A percentile compares a stretch with the other conserved stretches of the same genome.
phyloP scores from a whole-genome alignment of 148 eudicot species.

The Cornus controversa region DNA sequence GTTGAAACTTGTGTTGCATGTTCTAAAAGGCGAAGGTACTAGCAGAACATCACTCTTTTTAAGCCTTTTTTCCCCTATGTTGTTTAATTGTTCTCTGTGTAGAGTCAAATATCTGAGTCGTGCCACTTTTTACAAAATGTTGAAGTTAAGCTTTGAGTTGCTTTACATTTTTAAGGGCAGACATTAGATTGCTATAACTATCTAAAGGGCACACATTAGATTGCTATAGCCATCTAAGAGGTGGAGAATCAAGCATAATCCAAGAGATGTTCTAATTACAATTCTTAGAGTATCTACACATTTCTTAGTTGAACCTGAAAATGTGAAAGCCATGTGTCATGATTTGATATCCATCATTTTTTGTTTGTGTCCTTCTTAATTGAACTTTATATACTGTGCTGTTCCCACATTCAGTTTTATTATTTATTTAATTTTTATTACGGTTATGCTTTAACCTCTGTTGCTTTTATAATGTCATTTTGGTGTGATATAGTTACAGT shows the following conservation, averaged over 20 bases:
- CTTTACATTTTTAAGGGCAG: not conserved
- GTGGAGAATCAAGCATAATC: not conserved
- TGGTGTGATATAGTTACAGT: too few relatives aligned
- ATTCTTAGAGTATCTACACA: not conserved
- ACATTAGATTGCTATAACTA: not conserved
- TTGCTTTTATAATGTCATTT: too few relatives aligned
- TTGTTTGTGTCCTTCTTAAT: too few relatives aligned
- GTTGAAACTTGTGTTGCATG: not conserved
- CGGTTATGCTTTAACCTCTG: too few relatives aligned
- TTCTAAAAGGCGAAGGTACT: conserved; percentile 17
- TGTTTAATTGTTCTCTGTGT: not conserved
- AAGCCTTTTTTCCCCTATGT: not conserved
- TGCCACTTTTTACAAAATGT: not conserved
- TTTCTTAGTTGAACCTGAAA: too few relatives aligned
- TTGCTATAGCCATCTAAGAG: not conserved
- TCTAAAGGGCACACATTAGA: not conserved
- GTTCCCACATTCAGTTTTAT: too few relatives aligned
- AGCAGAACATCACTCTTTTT: not conserved
- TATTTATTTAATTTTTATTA: too few relatives aligned
- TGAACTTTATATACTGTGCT: too few relatives aligned
- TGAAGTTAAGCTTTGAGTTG: not conserved
- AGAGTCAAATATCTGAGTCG: not conserved
- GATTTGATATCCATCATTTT: too few relatives aligned
- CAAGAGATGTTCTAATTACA: not conserved
- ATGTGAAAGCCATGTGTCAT: too few relatives aligned